Evolutionary conservation across 1,284 basidiomycete genomes (phyloP).

Genomic region (Chiua sp.): DNA sequence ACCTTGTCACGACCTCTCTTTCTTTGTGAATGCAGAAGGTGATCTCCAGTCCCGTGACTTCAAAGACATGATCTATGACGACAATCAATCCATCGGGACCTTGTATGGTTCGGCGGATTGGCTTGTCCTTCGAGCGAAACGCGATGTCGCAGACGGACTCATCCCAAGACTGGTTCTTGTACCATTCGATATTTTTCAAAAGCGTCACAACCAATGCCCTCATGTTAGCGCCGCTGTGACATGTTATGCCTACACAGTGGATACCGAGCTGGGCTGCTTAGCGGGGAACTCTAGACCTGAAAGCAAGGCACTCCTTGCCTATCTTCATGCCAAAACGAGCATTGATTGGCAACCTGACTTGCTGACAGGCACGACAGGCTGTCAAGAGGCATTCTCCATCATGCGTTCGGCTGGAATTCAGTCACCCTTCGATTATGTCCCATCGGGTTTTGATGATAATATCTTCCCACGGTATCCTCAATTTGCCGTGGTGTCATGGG

Average conservation of each 20-base stretch:
- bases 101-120: constrained; percentile 38
- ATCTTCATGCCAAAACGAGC: constrained; percentile 52
- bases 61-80: not conserved
- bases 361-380: constrained; percentile 50
- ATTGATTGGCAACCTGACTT: constrained; percentile 45
- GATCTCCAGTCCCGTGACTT: not conserved
- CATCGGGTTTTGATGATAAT: too few species aligned
- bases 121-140: constrained; percentile 42
- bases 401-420: constrained; percentile 48
- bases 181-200: constrained; percentile 26
- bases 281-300: constrained; percentile 37
- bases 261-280: constrained; percentile 45
- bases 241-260: constrained; percentile 45
- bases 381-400: constrained; percentile 45
- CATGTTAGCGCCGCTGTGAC: too few species aligned
- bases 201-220: too few species aligned
- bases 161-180: constrained; percentile 41
- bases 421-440: too few species aligned
- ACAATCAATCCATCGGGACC: not conserved
- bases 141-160: not conserved
- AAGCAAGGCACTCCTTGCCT: constrained; percentile 44
- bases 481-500: not conserved
- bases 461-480: not conserved
- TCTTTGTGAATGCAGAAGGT: not conserved
- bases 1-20: not conserved